Base-by-base conservation (phyloP, 805 yeast species). In the Metschnikowia bowlesiae region DNA sequence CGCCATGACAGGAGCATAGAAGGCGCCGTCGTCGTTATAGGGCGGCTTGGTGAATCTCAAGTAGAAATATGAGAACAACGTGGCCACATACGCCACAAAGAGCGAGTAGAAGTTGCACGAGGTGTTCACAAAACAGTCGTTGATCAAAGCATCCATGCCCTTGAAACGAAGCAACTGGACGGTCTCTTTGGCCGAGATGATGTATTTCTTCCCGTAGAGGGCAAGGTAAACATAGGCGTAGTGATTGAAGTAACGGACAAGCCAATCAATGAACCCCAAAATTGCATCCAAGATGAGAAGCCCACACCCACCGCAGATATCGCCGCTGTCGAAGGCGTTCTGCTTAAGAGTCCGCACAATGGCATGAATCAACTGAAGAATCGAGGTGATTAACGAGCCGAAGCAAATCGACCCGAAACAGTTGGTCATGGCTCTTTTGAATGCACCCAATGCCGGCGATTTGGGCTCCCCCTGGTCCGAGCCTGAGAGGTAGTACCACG, bases 341-440 rank as follows among this genome's bases (percentile, higher is more conserved):
- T 77, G 79, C 61, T 82, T 79, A 44, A 82, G 62, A 22, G 82
- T 64, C 16, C 75, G 72, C 38, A 88, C 62, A 5, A 80, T 62
- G 46, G 81, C 83, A 53, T 82, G 78, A 40, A 87, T 54, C 13
- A 89, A 75, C 62, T 88, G 92, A 54, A 89, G 77, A 28, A 89
- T 54, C 0, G 89, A 81, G 37, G 87, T 87, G 63, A 86, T 76
- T 61, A 86, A 66, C 2, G 89, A 85, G 0, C 97, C 96, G 62
- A 88, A 86, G 64, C 96, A 86, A 49, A 91, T 85, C 2, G 96
- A 87, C 2, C 98, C 97, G 61, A 90, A 85, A 8, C 96, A 88
- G 63, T 84, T 86, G 3, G 96, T 86, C 67, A 88, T 66, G 0
- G 96, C 89, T 57, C 96, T 78, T 60, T 75, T 81, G 56, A 90